phyloP scores from a whole-genome alignment of 768 basidiomycete species.

The Filobasidium wieringae region DNA sequence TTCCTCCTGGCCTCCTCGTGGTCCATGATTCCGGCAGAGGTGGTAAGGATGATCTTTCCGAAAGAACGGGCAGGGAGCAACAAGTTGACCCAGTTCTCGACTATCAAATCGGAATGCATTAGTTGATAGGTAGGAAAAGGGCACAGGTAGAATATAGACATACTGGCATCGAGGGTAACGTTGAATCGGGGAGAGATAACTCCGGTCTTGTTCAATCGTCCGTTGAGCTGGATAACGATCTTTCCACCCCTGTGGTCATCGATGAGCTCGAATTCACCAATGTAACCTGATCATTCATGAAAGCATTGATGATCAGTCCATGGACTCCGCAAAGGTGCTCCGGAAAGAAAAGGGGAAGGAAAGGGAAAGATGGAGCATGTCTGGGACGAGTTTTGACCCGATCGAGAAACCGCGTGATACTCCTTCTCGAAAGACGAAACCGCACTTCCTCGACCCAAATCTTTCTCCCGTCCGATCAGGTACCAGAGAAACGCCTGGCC shows the following conservation, averaged over 20 bases:
- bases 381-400: no score
- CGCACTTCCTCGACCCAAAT: no score
- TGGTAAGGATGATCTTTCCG: slow-evolving; percentile 93
- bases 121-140: not conserved
- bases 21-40: slow-evolving; percentile 94
- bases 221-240: slow-evolving; percentile 96
- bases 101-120: not conserved
- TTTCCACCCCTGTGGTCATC: slow-evolving; percentile 98
- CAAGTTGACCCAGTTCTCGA: slow-evolving; percentile 77
- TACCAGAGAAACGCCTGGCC: slow-evolving; percentile 1
- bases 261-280: slow-evolving; percentile 95
- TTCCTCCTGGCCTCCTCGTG: slow-evolving; percentile 98
- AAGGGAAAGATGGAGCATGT: no score
- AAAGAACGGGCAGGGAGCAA: slow-evolving; percentile 91
- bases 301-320: no score
- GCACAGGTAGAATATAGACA: slow-evolving; percentile 35
- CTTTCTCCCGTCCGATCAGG: no score
- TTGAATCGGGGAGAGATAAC: slow-evolving; percentile 99
- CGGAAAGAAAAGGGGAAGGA: no score
- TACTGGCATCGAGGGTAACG: slow-evolving; percentile 81
- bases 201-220: slow-evolving; percentile 97
- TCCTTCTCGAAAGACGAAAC: no score
- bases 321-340: no score
- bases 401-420: no score
- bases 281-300: slow-evolving; percentile 92